Conservation (phyloP, 1,284 basidiomycete species). For the Farysia itapuensis region DNA sequence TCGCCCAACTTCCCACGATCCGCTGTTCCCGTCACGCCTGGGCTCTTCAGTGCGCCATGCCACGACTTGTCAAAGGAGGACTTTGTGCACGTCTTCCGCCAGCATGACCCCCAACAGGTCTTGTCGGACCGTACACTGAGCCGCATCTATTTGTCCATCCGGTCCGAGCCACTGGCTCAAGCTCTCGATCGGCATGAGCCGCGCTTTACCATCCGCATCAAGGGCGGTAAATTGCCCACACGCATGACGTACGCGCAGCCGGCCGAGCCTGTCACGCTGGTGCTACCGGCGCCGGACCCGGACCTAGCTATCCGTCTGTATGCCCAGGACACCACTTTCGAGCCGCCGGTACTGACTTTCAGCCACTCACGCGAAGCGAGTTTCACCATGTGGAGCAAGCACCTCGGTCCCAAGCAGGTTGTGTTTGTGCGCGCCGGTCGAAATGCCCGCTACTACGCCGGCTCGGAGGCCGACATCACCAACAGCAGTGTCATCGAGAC, state of each 20-base stretch:
- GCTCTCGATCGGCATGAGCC: constrained; percentile 32
- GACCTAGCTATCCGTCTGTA: constrained; percentile 51
- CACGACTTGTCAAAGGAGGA: constrained; percentile 20
- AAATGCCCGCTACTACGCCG: constrained; percentile 43
- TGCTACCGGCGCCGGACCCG: constrained; percentile 46
- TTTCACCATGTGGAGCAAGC: constrained; percentile 49
- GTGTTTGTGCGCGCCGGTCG: constrained; percentile 50
- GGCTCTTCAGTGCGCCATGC: constrained; percentile 34
- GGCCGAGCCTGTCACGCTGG: constrained; percentile 43
- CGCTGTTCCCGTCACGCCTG: constrained; percentile 20
- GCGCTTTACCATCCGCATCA: constrained; percentile 30
- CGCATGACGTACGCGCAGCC: constrained; percentile 45
- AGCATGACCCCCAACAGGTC: constrained; percentile 33
- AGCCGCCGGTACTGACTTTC: constrained; percentile 54
- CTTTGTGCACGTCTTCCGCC: constrained; percentile 45
- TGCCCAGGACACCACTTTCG: constrained; percentile 47
- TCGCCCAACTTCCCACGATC: constrained; percentile 20
- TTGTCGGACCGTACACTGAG: constrained; percentile 52
- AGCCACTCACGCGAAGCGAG: constrained; percentile 18
- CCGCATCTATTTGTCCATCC: constrained; percentile 46
- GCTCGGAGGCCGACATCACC: constrained; percentile 10
- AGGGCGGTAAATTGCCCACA: constrained; percentile 34
- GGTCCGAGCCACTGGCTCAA: constrained; percentile 41
- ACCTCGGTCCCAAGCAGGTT: constrained; percentile 40
- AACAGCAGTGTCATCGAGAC: not conserved